A percentile compares a stretch with the other conserved stretches of the same genome.
Conservation (phyloP, 164 flowering plant genomes). For the Vitis riparia region DNA sequence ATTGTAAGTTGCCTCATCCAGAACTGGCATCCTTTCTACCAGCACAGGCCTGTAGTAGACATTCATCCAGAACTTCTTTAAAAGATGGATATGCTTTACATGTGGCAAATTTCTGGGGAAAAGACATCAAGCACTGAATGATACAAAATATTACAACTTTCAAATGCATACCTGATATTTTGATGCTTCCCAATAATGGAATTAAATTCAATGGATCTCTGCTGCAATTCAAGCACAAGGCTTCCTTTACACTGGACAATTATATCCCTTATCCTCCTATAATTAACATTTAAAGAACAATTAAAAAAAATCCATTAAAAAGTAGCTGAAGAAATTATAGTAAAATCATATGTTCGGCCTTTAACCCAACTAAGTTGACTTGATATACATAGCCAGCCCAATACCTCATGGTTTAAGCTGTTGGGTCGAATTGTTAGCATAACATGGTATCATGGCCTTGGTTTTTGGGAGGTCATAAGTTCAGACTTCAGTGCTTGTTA, state of each 20-base stretch:
- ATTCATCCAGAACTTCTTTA: slow-evolving; percentile 16
- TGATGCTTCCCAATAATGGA: slow-evolving; percentile 83
- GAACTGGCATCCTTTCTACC: slow-evolving; percentile 97
- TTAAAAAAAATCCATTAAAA: not conserved
- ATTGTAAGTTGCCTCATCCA: slow-evolving; percentile 87
- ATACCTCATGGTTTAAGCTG: no score
- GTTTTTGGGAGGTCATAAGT: no score
- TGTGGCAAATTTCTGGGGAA: not conserved
- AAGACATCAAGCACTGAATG: not conserved
- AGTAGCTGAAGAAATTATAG: not conserved
- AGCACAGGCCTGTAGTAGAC: slow-evolving; percentile 65
- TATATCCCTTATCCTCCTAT: slow-evolving; percentile 77
- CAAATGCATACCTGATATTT: slow-evolving; percentile 66
- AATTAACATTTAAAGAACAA: slow-evolving; percentile 10
- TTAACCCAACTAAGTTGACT: no score
- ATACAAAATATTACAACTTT: not conserved
- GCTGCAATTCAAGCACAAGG: slow-evolving; percentile 92
- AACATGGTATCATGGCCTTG: no score
- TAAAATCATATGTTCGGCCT: no score
- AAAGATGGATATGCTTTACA: not conserved
- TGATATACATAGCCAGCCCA: no score
- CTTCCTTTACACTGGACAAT: slow-evolving; percentile 70
- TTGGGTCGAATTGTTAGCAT: no score
- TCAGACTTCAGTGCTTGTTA: no score
- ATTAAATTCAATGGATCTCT: slow-evolving; percentile 89